Percentiles rank a stretch among this genome's conserved stretches.
Conservation (phyloP, 139 green algal species). For the Coccomyxa sp. region DNA sequence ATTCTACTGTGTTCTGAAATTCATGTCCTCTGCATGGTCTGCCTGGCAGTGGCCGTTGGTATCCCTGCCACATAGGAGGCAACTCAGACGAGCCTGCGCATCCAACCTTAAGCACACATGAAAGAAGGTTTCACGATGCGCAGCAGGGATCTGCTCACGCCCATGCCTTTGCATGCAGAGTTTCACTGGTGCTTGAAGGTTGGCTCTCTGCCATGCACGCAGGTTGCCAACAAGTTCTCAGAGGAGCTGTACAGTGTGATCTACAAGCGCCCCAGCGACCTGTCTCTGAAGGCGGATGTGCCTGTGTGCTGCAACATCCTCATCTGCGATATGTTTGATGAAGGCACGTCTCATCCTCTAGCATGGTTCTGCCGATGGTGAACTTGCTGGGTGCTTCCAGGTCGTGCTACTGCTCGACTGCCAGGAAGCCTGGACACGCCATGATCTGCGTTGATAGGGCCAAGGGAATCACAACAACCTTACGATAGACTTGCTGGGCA, state of each 20-base stretch:
- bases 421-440: too few relatives aligned
- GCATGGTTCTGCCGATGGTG: too few relatives aligned
- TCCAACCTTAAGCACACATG: too few relatives aligned
- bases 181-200: background rate
- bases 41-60: background rate
- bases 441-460: too few relatives aligned
- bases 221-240: conserved; percentile 14
- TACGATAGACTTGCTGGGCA: too few relatives aligned
- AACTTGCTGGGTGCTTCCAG: too few relatives aligned
- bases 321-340: conserved; percentile 68
- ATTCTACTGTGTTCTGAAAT: background rate
- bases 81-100: too few relatives aligned
- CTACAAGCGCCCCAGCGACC: conserved; percentile 69
- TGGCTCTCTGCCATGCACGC: background rate
- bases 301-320: conserved; percentile 61
- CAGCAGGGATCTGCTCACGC: too few relatives aligned
- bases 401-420: too few relatives aligned
- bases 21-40: background rate
- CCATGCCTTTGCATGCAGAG: too few relatives aligned
- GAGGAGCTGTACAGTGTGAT: conserved; percentile 40
- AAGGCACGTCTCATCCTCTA: conserved; percentile 28
- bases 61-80: background rate
- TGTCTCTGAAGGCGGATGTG: conserved; percentile 57
- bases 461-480: too few relatives aligned
- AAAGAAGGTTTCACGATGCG: too few relatives aligned